These are phyloP conservation scores for Fraxinus latifolia DNA, from an alignment of 305 asterid genomes.

Conservation along the genomic window DNA sequence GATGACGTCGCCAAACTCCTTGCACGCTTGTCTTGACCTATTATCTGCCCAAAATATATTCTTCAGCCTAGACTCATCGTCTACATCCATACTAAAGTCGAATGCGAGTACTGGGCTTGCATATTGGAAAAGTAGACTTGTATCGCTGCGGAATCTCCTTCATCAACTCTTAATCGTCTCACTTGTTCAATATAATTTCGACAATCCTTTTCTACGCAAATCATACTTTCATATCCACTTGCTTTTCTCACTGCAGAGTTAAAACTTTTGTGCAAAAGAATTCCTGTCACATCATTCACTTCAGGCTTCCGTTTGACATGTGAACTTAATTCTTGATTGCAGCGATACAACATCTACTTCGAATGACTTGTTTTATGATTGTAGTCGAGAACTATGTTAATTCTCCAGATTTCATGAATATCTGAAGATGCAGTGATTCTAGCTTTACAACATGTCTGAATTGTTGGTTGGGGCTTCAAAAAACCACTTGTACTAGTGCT, in stretches of 20 bases:
- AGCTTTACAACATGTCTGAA: background rate
- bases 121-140: background rate
- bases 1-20: background rate
- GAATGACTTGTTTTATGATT: background rate
- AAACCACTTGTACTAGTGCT: background rate
- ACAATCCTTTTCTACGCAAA: background rate
- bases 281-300: background rate
- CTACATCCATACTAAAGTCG: background rate
- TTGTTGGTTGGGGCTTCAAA: background rate
- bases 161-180: background rate
- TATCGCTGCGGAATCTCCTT: background rate
- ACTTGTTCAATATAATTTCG: background rate
- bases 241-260: background rate
- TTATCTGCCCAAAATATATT: background rate
- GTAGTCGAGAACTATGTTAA: background rate
- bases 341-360: no score
- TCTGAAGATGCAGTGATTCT: background rate
- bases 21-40: background rate
- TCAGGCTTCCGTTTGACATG: background rate
- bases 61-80: background rate
- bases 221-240: background rate
- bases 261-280: background rate
- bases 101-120: background rate
- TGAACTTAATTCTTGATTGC: background rate
- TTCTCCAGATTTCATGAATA: background rate